Base-by-base conservation (phyloP, 768 basidiomycete species). In the Amanita rubescens region DNA sequence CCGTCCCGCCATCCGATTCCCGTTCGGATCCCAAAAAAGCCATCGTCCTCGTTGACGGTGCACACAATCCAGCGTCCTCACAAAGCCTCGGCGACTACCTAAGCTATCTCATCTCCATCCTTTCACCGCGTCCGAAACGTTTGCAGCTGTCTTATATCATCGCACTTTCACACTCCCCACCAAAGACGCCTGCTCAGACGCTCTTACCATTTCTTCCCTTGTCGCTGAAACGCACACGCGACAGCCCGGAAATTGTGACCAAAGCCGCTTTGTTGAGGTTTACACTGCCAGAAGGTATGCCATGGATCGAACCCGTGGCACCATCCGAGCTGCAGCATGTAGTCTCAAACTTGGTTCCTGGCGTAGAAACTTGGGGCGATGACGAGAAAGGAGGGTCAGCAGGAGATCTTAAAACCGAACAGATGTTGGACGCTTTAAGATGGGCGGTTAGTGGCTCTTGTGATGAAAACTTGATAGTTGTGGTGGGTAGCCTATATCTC, bases 401-500 rank as follows among this genome's bases (percentile, higher is more conserved):
- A 39, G 49, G 53, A 20, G 51, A 49, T 11, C 14, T n/a, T 3
- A 27, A 17, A 24, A 60, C 58, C 43, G 15, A 15, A 2, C 42
- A 62, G 17, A 55, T 69, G 59, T 61, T 49, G 45, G 59, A 56
- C 49, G 78, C 68, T 30, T 76, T 72, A 59, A 62, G 63, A 57
- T 77, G 75, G 66, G 82, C 68, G n/a, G 77, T 75, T 70, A 67
- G 64, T 12, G 62, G 57, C 9, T 62, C 57, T 9, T 38, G 22
- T 32, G 59, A 65, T 8, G 58, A 49, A 6, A 63, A 71, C 24
- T 67, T 70, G n/a, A 61, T 92, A 49, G 77, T 87, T 0, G 77
- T 96, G 10, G 86, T 91, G 20, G 96, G 95, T 35, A 98, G 96
- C 69, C 66, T 98, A 61, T 99, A 99, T 69, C 78, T 97, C 35